Evolutionary conservation across 345 rosid species (phyloP), one percentile per base, ranked within the genome.

Genomic region (Microcos paniculata): DNA sequence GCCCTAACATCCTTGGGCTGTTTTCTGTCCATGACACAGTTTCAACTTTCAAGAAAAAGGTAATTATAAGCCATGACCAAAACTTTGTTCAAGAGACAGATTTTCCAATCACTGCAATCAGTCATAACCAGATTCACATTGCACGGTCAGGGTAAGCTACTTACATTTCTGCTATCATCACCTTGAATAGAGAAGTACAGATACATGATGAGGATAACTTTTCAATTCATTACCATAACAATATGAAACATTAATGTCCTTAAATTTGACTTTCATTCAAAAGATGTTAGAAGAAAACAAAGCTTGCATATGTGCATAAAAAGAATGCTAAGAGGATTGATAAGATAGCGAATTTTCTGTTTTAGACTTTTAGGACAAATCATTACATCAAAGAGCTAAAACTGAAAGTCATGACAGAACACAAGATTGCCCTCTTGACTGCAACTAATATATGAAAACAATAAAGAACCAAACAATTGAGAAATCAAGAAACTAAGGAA

Each of bases 1-100:
- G 19, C 7, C 24, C 38, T 23, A 28, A 70, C 82, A 74, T 48
- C 73, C 21, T 16, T 73, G 61, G 67, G 18, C 24, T 38, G 71
- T 64, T 31, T 33, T 8, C 61, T 30, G 40, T 76, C 61, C 58
- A 61, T 19, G 16, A 42, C 51, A 42, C 16, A 24, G 21, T 5
- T 64, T n/a, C 30, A 72, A 30, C 6, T 35, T 63, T 26, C 24
- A 23, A 46, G 71, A 24, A 24, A 42, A 43, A 8, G 68, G 6
- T 55, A 58, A 14, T n/a, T 63, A 43, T 42, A 40, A 43, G 13
- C 45, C 70, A 21, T 18, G 46, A 74, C 12, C 8, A 19, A 42
- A 45, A 43, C 62, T n/a, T 45, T 7, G 14, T n/a, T 68, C 4
- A 40, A 63, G 33, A 43, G 21, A 52, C 23, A 38, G 4, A 7